Evolutionary conservation across 208 protist genomes (phyloP).

Genomic region (Histomonas meleagridis): DNA sequence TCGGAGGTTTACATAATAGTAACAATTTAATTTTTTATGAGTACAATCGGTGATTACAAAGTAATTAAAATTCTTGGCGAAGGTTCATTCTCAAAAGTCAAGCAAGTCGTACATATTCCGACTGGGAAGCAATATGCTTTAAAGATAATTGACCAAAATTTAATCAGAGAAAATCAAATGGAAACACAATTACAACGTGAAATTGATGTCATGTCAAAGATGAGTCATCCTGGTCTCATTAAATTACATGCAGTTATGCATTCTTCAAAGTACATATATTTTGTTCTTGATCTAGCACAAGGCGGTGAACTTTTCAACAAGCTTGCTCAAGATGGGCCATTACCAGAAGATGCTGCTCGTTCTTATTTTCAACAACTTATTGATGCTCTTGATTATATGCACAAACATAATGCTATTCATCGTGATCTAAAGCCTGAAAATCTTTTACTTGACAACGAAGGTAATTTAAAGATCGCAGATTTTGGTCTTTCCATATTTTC

Average conservation of each 20-base stretch:
- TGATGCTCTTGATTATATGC: constrained; percentile 35
- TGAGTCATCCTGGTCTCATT: constrained; percentile 25
- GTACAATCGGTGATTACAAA: constrained; percentile 63
- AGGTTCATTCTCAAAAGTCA: constrained; percentile 98
- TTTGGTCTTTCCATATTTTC: constrained; percentile 45
- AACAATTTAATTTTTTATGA: too few relatives aligned
- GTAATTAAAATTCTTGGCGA: constrained; percentile 91
- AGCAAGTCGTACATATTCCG: constrained; percentile 45
- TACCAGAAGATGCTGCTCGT: not conserved
- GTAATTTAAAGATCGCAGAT: constrained; percentile 50
- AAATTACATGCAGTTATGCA: constrained; percentile 6
- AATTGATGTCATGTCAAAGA: constrained; percentile 16
- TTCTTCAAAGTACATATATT: not conserved
- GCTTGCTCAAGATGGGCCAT: not conserved
- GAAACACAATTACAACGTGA: constrained; percentile 17
- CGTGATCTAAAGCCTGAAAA: constrained; percentile 52
- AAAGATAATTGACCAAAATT: not conserved
- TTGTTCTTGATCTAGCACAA: constrained; percentile 27
- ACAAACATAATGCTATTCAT: constrained; percentile 40
- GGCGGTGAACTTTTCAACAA: constrained; percentile 30
- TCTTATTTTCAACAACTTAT: constrained; percentile 36
- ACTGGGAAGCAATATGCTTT: constrained; percentile 1
- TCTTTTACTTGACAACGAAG: constrained; percentile 40
- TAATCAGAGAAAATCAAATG: not conserved
- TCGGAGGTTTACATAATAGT: too few relatives aligned